phyloP scores from a whole-genome alignment of 148 eudicot species.

The Persicaria maculosa region DNA sequence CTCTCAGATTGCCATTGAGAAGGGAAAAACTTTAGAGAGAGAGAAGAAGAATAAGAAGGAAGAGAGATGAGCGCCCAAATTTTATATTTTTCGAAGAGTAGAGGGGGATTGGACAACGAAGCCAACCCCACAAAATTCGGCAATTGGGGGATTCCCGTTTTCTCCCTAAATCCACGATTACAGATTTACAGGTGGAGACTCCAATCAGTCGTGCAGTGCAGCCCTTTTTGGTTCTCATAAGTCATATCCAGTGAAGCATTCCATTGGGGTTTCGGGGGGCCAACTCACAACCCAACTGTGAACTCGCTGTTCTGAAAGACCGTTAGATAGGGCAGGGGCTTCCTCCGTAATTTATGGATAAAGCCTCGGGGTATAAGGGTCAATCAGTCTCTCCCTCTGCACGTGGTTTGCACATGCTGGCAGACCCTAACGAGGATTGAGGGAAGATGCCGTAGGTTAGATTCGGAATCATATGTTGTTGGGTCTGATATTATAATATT shows the following conservation, averaged over 20 bases:
- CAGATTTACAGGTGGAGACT: background rate
- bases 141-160: background rate
- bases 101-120: conserved; percentile 8
- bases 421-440: background rate
- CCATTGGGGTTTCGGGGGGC: background rate
- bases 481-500: no score
- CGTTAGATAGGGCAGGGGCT: conserved; percentile 8
- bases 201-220: background rate
- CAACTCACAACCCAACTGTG: background rate
- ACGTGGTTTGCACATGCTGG: conserved; percentile 3
- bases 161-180: conserved; percentile 9
- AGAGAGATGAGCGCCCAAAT: conserved; percentile 24
- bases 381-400: background rate
- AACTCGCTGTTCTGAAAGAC: background rate
- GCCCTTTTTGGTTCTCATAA: background rate
- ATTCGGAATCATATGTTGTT: background rate
- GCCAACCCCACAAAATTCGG: conserved; percentile 6
- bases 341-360: background rate
- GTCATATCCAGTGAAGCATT: conserved; percentile 1
- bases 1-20: conserved; percentile 50
- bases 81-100: conserved; percentile 28
- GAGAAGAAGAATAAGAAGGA: conserved; percentile 10
- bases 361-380: background rate
- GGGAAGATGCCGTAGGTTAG: conserved; percentile 7
- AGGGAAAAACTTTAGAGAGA: conserved; percentile 15